Conservation (phyloP, 1,284 basidiomycete species). For the Malassezia cuniculi region DNA sequence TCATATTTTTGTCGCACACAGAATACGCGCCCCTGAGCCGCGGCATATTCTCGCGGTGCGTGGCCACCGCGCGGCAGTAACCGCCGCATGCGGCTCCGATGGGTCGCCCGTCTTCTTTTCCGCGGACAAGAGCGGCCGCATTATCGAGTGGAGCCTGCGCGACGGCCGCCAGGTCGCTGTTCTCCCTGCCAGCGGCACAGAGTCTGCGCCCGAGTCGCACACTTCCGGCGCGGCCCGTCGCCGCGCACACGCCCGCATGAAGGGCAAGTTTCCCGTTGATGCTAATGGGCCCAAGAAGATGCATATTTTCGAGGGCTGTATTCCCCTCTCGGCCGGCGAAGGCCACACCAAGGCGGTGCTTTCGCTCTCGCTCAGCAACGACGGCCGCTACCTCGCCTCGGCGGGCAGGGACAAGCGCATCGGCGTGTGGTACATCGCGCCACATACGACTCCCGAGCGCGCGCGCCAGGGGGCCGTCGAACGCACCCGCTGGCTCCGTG, state of each 20-base stretch:
- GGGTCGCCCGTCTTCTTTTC: conserved; percentile 54
- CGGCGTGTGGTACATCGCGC: conserved; percentile 27
- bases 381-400: conserved; percentile 72
- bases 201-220: background rate
- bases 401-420: conserved; percentile 63
- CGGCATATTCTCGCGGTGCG: conserved; percentile 48
- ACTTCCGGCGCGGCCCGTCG: conserved; percentile 10
- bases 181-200: conserved; percentile 11
- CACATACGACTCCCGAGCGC: background rate
- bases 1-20: conserved; percentile 56
- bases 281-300: background rate
- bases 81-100: conserved; percentile 60
- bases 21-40: conserved; percentile 28
- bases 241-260: conserved; percentile 1
- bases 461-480: background rate
- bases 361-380: conserved; percentile 66
- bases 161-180: conserved; percentile 36
- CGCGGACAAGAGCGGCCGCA: conserved; percentile 33
- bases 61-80: conserved; percentile 64
- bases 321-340: conserved; percentile 42
- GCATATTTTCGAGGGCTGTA: conserved; percentile 6
- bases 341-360: conserved; percentile 81
- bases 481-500: conserved; percentile 54
- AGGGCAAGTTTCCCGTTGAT: background rate
- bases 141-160: conserved; percentile 33